These are phyloP conservation scores for Chlorophyllum brunneum DNA, from an alignment of 768 basidiomycete species.

Conservation along the genomic window DNA sequence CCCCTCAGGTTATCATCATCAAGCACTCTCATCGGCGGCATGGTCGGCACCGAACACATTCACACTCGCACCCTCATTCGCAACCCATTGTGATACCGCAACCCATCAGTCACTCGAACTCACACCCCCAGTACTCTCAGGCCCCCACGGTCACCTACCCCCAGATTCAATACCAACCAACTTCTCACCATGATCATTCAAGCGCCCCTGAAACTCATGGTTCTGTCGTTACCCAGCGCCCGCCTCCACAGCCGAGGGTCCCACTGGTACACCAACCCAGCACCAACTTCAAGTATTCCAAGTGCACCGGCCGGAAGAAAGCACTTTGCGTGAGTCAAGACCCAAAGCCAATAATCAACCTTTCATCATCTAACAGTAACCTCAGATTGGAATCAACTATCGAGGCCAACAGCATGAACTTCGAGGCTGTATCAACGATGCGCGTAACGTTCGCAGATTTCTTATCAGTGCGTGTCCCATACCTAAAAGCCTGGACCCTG, in stretches of 20 bases:
- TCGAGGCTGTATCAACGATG: slow-evolving; percentile 81
- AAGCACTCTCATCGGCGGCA: slow-evolving; percentile 23
- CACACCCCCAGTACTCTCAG: slow-evolving; percentile 11
- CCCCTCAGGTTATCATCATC: slow-evolving; percentile 21
- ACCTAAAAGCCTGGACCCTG: not conserved
- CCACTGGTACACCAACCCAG: slow-evolving; percentile 22
- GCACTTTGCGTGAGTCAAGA: slow-evolving; percentile 74
- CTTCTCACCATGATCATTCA: slow-evolving; percentile 7
- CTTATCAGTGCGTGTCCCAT: slow-evolving; percentile 45
- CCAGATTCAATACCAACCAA: slow-evolving; percentile 1
- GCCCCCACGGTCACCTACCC: slow-evolving; percentile 4
- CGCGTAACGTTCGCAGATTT: slow-evolving; percentile 64
- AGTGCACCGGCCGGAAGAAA: slow-evolving; percentile 74
- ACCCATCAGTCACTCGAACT: slow-evolving; percentile 16
- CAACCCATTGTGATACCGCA: slow-evolving; percentile 12
- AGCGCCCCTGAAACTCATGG: not conserved
- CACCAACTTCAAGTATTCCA: slow-evolving; percentile 62
- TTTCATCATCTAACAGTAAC: slow-evolving; percentile 6
- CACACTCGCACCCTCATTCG: slow-evolving; percentile 15
- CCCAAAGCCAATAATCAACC: no score
- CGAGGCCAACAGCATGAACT: slow-evolving; percentile 58
- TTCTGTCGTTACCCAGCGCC: not conserved
- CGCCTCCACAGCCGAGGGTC: slow-evolving; percentile 9
- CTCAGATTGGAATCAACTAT: slow-evolving; percentile 80
- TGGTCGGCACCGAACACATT: slow-evolving; percentile 13